phyloP scores from a whole-genome alignment of 164 flowering plant genomes.

The Aristolochia contorta region DNA sequence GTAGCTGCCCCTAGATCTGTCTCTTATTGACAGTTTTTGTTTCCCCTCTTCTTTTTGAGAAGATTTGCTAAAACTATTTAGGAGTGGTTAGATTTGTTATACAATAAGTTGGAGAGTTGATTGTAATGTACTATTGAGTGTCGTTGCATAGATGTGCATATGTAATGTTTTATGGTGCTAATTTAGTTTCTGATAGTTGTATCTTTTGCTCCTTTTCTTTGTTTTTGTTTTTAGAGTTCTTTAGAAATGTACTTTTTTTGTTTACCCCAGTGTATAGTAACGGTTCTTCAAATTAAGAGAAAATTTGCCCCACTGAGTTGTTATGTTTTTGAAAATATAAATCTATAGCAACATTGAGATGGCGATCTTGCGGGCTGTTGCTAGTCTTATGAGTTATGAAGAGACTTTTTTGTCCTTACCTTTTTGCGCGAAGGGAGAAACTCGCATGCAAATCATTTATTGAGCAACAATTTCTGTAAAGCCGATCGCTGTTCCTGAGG shows the following conservation, averaged over 20 bases:
- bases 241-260: neutral
- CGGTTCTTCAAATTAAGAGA: neutral
- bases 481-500: too few relatives aligned
- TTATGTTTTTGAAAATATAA: too few relatives aligned
- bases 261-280: slow-evolving; percentile 2
- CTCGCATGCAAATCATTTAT: too few relatives aligned
- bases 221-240: neutral
- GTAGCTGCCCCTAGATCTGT: slow-evolving; percentile 19
- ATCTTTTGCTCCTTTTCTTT: neutral
- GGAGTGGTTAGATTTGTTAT: slow-evolving; percentile 12
- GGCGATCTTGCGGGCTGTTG: too few relatives aligned
- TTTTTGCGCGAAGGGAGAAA: too few relatives aligned
- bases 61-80: neutral
- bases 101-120: slow-evolving; percentile 21
- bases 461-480: too few relatives aligned
- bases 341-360: too few relatives aligned
- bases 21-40: slow-evolving; percentile 10
- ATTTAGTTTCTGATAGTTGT: slow-evolving; percentile 1
- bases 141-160: slow-evolving; percentile 2
- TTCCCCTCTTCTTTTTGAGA: too few relatives aligned
- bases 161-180: slow-evolving; percentile 1
- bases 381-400: too few relatives aligned
- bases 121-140: neutral
- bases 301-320: neutral
- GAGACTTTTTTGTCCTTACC: too few relatives aligned